Conservation (phyloP, 345 rosid species). For the Acer negundo region DNA sequence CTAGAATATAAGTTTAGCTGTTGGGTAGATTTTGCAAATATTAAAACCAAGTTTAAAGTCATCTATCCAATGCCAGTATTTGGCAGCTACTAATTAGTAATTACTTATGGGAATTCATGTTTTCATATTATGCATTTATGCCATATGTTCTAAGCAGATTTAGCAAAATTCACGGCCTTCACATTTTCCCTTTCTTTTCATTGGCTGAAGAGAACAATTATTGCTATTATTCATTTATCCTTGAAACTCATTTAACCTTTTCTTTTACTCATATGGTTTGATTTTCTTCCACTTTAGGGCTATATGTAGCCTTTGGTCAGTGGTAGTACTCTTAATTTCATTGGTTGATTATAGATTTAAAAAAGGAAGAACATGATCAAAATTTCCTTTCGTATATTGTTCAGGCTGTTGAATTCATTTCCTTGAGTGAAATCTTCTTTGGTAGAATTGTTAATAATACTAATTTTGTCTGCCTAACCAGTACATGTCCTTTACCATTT, state of each 20-base stretch:
- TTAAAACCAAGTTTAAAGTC: not conserved
- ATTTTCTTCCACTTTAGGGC: not conserved
- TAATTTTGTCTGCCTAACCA: not conserved
- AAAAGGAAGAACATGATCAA: not conserved
- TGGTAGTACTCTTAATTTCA: too few relatives aligned
- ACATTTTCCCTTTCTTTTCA: not conserved
- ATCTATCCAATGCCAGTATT: not conserved
- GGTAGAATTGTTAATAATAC: not conserved
- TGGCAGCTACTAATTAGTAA: not conserved
- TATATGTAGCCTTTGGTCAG: too few relatives aligned
- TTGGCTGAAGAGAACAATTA: not conserved
- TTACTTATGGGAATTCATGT: not conserved
- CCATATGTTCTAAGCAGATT: not conserved
- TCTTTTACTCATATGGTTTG: not conserved
- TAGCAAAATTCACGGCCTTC: not conserved
- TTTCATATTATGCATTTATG: not conserved
- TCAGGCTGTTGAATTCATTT: not conserved
- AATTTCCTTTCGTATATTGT: not conserved
- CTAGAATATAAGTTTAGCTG: not conserved
- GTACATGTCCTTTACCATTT: not conserved
- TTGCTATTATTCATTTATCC: not conserved
- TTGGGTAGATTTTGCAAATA: not conserved
- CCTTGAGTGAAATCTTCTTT: not conserved
- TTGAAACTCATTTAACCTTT: not conserved
- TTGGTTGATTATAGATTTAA: too few relatives aligned